Percentiles rank a stretch among this genome's conserved stretches.
Conservation (phyloP, 2,329 filamentous ascomycete species). For the Botrytis fragariae region DNA sequence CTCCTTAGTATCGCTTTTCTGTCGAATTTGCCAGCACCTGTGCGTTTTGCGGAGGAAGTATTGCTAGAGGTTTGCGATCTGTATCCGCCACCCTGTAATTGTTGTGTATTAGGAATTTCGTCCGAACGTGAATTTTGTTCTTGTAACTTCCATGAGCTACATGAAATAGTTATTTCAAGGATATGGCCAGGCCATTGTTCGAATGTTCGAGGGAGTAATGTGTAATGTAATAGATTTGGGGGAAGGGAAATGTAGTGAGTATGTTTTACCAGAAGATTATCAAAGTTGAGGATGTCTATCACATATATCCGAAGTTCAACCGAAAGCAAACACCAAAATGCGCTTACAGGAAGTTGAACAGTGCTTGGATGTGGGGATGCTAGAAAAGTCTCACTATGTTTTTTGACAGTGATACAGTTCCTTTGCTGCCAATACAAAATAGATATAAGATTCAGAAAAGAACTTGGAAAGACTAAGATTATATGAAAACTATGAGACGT, state of each 20-base stretch:
- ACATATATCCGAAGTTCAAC: not conserved
- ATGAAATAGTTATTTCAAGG: slow-evolving; percentile 29
- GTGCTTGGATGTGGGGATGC: not conserved
- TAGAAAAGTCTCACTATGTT: not conserved
- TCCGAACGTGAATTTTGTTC: not conserved
- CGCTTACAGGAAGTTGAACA: not conserved
- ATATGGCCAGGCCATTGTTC: slow-evolving; percentile 37
- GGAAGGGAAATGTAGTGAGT: not conserved
- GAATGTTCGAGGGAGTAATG: not conserved
- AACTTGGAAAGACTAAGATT: not conserved
- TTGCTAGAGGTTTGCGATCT: not conserved
- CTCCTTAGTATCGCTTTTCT: not conserved
- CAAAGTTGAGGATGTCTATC: not conserved
- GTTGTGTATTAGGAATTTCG: not conserved
- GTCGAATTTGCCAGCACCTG: not conserved
- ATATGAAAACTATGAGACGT: not conserved
- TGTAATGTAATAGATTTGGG: not conserved
- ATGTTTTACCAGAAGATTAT: not conserved
- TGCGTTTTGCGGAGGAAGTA: not conserved
- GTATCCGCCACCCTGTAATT: not conserved
- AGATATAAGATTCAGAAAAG: not conserved
- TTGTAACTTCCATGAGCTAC: slow-evolving; percentile 13
- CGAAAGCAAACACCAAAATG: not conserved
- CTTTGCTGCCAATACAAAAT: not conserved
- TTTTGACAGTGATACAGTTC: not conserved